Conservation (phyloP, 148 eudicot species). For the Polygonum aviculare region DNA sequence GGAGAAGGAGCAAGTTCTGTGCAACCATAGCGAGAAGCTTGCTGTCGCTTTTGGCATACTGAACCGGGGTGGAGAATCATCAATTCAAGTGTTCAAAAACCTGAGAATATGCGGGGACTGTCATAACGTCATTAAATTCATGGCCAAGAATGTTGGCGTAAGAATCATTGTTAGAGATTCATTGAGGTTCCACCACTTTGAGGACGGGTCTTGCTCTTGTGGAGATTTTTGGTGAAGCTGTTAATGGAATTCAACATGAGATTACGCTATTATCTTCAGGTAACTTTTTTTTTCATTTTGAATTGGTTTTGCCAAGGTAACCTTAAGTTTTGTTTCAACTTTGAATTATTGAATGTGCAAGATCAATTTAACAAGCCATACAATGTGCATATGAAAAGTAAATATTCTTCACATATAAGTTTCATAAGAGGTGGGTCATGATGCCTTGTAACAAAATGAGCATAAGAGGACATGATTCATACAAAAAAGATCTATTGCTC, state of each 20-base stretch:
- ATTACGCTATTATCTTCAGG: background rate
- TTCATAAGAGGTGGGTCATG: background rate
- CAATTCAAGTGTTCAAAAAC: conserved; percentile 64
- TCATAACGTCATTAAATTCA: conserved; percentile 64
- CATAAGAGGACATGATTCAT: conserved; percentile 2
- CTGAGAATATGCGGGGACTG: conserved; percentile 84
- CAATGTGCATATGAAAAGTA: background rate
- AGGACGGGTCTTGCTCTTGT: conserved; percentile 65
- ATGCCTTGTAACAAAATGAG: conserved; percentile 18
- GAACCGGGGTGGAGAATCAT: conserved; percentile 52
- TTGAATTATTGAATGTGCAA: background rate
- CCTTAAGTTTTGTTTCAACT: background rate
- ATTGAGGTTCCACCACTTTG: conserved; percentile 80
- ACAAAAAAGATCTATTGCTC: no score
- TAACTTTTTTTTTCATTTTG: background rate
- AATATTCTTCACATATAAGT: background rate
- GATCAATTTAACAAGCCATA: background rate
- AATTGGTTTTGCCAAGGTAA: background rate
- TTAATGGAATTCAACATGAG: background rate
- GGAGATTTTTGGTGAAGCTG: conserved; percentile 61
- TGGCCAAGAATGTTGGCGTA: conserved; percentile 47
- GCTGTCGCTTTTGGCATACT: conserved; percentile 81
- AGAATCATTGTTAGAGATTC: conserved; percentile 73
- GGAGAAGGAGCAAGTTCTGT: conserved; percentile 61
- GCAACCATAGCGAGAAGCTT: conserved; percentile 78